Evolutionary conservation across 1,284 basidiomycete species (phyloP), one percentile per base, ranked within the genome.

Genomic region (Cryptococcus sp.): DNA sequence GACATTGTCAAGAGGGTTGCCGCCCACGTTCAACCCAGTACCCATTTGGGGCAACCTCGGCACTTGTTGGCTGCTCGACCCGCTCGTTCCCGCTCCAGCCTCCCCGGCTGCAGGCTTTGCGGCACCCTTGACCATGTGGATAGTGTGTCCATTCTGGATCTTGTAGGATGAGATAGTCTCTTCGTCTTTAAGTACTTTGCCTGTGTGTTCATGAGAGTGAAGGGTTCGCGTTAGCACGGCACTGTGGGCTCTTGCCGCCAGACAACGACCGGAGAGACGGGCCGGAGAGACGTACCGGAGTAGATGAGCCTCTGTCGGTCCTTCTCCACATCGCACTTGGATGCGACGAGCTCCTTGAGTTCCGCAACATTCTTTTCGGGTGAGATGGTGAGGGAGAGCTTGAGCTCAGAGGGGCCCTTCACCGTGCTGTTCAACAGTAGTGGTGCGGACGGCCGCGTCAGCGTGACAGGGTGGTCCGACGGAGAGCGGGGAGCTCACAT

Each of bases 41-140:
- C 89, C 89, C 90, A 89, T 91, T 28, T 81, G 81, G 47, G 85
- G 88, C 24, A 88, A 80, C 54, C 81, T 81, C 61, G 82, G 85
- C 33, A 64, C 65, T 46, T 69, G 75, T 47, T 61, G 46, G 28
- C 59, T 50, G 47, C 49, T 47, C 21, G 50, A 49, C 36, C 54
- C 59, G 16, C 40, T 38, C 15, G 65, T 38, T 9, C 28, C 28
- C 9, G 28, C 28, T 33, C 28, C 28, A 13, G 67, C 47, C 1
- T 73, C 51, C 8, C 64, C 55, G 16, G 65, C 67, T 2, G 80
- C 76, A 0, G 83, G 70, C 35, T 87, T 84, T 11, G 86, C 81
- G 2, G 84, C 85, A 44, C 90, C 89, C 76, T 94, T 95, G 66
- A 95, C 91, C 88, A 95, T 91, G 72, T 94, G 91, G 46, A 94